Percentiles rank a stretch among this genome's conserved stretches.
Conservation (phyloP, 306 rosid species). For the Comarum palustre region DNA sequence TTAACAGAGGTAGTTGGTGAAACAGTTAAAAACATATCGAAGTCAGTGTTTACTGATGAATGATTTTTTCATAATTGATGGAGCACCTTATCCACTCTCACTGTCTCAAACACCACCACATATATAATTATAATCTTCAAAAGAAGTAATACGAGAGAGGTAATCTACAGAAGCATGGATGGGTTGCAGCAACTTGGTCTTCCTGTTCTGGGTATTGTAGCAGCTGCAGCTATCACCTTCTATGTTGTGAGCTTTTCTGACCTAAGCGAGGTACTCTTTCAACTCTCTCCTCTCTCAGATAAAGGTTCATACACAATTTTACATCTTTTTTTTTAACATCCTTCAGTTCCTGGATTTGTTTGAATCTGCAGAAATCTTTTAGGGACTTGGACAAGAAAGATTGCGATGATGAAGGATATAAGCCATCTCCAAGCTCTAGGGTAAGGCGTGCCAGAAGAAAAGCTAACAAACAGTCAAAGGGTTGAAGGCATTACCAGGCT, state of each 20-base stretch:
- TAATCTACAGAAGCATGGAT: conserved; percentile 34
- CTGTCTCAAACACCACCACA: neutral
- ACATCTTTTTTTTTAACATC: no score
- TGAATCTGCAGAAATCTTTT: conserved; percentile 52
- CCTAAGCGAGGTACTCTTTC: conserved; percentile 51
- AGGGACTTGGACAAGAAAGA: conserved; percentile 48
- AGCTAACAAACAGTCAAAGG: conserved; percentile 43
- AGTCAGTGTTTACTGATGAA: neutral
- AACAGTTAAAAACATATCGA: neutral
- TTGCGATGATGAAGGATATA: conserved; percentile 44
- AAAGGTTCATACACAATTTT: neutral
- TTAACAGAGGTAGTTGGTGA: neutral
- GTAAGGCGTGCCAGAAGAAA: conserved; percentile 63
- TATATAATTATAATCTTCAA: neutral
- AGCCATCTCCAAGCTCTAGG: conserved; percentile 48
- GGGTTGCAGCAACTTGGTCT: conserved; percentile 51
- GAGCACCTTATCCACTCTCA: conserved; percentile 14
- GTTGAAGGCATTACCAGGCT: conserved; percentile 9
- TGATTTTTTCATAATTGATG: neutral
- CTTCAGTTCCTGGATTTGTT: neutral
- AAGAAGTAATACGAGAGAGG: neutral
- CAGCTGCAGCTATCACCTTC: conserved; percentile 70
- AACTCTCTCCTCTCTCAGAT: neutral
- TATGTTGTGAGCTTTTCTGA: conserved; percentile 70
- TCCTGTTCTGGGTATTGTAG: conserved; percentile 61